These are phyloP conservation scores for Nepenthes mirabilis DNA, from an alignment of 148 eudicot species.

Conservation along the genomic window DNA sequence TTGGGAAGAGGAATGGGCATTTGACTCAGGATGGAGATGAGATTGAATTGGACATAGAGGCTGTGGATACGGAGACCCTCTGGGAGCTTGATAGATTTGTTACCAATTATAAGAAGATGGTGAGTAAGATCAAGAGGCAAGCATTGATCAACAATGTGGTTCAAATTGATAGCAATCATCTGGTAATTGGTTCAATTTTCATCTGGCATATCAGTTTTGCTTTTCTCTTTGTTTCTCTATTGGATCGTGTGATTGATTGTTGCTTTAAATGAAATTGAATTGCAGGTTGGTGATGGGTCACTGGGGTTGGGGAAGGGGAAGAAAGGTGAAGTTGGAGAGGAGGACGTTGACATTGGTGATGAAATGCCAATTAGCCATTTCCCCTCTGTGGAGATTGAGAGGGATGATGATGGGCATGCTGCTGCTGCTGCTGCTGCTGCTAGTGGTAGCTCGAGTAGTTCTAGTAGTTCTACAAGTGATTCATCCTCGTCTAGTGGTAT, in stretches of 20 bases:
- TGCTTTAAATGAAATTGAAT: background rate
- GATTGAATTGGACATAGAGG: conserved; percentile 85
- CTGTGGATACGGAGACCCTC: conserved; percentile 68
- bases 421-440: background rate
- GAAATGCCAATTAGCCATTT: conserved; percentile 61
- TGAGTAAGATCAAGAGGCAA: conserved; percentile 59
- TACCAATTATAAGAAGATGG: conserved; percentile 79
- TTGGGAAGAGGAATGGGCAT: conserved; percentile 54
- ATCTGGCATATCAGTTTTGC: background rate
- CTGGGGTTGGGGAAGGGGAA: conserved; percentile 3
- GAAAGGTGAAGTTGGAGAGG: conserved; percentile 52
- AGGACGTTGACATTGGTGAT: conserved; percentile 81
- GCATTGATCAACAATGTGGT: conserved; percentile 36
- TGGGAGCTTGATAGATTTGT: conserved; percentile 93
- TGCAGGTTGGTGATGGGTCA: background rate
- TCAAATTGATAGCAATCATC: conserved; percentile 12
- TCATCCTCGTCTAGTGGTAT: conserved; percentile 90
- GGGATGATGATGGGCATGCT: conserved; percentile 41
- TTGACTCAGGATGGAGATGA: conserved; percentile 81
- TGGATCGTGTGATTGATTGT: background rate
- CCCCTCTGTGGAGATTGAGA: conserved; percentile 74
- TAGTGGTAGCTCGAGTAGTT: conserved; percentile 41
- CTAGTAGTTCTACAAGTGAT: conserved; percentile 78
- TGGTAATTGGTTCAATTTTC: background rate
- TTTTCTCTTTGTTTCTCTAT: background rate